Evolutionary conservation across 2,329 filamentous ascomycete species (phyloP).

Genomic region (Coniochaeta pulveracea): DNA sequence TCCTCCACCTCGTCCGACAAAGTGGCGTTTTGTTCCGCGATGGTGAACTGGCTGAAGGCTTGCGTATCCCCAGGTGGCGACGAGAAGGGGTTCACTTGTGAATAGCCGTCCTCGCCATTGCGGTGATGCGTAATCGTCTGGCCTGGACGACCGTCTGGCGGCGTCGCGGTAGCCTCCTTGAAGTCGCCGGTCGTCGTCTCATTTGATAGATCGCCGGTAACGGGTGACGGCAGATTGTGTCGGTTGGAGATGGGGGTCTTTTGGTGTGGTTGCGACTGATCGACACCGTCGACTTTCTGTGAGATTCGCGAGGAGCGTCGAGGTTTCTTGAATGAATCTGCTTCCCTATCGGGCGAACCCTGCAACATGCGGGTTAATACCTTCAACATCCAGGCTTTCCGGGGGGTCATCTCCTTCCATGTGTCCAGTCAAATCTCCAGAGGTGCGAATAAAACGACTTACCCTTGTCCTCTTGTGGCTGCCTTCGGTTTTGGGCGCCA

Average conservation of each 20-base stretch:
- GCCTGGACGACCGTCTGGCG: slow-evolving; percentile 42
- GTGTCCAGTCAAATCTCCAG: background rate
- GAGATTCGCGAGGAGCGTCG: slow-evolving; percentile 66
- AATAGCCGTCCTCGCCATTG: slow-evolving; percentile 35
- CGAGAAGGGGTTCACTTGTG: slow-evolving; percentile 29
- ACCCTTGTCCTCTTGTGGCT: slow-evolving; percentile 77
- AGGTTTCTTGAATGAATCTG: slow-evolving; percentile 64
- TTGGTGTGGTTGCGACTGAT: slow-evolving; percentile 20
- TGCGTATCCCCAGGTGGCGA: slow-evolving; percentile 62
- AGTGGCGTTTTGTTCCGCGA: slow-evolving; percentile 57
- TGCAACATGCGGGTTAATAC: slow-evolving; percentile 26
- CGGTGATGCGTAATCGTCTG: slow-evolving; percentile 39
- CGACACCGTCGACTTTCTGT: slow-evolving; percentile 15
- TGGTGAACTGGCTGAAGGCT: slow-evolving; percentile 69
- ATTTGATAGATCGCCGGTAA: slow-evolving; percentile 57
- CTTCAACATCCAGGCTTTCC: slow-evolving; percentile 10
- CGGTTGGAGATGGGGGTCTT: slow-evolving; percentile 52
- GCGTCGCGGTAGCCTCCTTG: slow-evolving; percentile 64
- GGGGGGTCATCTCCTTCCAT: slow-evolving; percentile 1
- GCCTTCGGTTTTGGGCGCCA: slow-evolving; percentile 46
- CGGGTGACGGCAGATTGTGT: slow-evolving; percentile 68
- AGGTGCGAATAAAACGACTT: slow-evolving; percentile 23
- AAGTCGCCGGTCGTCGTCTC: slow-evolving; percentile 42
- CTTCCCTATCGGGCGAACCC: slow-evolving; percentile 53
- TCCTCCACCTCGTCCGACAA: slow-evolving; percentile 77